Evolutionary conservation across 768 basidiomycete species (phyloP).

Genomic region (Nevesoporus exiguus): DNA sequence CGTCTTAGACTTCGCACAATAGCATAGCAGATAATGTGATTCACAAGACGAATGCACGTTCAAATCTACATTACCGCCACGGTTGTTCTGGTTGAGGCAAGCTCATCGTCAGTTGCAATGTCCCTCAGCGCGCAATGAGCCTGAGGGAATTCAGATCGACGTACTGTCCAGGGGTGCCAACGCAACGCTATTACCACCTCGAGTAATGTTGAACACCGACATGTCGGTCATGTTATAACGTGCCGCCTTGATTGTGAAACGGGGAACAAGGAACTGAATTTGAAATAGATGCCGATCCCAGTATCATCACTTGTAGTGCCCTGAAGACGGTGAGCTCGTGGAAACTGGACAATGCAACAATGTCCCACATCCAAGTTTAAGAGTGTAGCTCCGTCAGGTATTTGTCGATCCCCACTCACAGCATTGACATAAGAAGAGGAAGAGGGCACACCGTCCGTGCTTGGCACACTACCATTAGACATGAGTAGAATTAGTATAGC

Average conservation of each 20-base stretch:
- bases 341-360: neutral
- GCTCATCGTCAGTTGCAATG: slow-evolving; percentile 13
- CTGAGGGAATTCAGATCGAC: slow-evolving; percentile 31
- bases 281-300: slow-evolving; percentile 39
- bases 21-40: neutral
- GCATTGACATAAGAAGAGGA: too few species aligned
- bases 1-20: neutral
- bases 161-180: neutral
- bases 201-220: slow-evolving; percentile 45
- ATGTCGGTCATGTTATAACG: slow-evolving; percentile 16
- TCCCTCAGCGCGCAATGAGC: neutral
- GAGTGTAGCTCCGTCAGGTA: neutral
- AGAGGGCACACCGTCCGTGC: too few species aligned
- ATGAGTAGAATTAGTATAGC: too few species aligned
- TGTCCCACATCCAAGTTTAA: neutral
- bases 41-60: neutral
- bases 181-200: slow-evolving; percentile 38
- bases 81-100: neutral
- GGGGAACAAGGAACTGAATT: neutral
- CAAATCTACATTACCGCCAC: neutral
- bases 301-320: slow-evolving; percentile 61
- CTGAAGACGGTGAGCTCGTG: slow-evolving; percentile 2
- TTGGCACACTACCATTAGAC: too few species aligned
- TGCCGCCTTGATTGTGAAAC: neutral
- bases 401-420: neutral